Evolutionary conservation across 225 moss, liverwort and hornwort species (phyloP).

Genomic region (Straminergon stramineum): DNA sequence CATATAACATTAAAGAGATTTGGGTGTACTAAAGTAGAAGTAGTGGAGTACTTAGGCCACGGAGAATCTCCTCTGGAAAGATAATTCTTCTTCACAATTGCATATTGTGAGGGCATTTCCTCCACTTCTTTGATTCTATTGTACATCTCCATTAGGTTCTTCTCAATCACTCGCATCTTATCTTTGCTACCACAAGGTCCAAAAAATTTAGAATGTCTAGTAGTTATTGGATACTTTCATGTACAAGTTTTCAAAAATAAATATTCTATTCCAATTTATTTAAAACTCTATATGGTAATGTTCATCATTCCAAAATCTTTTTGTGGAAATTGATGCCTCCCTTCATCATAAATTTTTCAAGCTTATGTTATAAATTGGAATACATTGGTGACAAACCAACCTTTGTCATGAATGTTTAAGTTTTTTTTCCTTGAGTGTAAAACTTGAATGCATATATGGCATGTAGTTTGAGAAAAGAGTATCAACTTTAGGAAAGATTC

Average conservation of each 20-base stretch:
- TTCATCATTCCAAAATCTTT: background rate
- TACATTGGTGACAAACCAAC: background rate
- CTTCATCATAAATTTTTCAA: background rate
- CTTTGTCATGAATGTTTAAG: too few relatives aligned
- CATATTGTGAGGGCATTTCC: constrained; percentile 12
- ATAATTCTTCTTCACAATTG: constrained; percentile 1
- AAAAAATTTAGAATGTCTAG: background rate
- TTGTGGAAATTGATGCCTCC: too few relatives aligned
- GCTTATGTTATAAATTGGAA: background rate
- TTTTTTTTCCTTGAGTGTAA: too few relatives aligned
- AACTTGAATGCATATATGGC: accelerated
- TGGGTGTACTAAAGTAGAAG: background rate
- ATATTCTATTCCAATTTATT: background rate
- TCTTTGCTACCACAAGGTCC: constrained; percentile 4
- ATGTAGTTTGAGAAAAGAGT: background rate
- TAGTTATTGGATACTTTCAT: background rate
- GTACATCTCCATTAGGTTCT: constrained; percentile 6
- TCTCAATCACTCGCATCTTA: constrained; percentile 34
- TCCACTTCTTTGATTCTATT: constrained; percentile 18
- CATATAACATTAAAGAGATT: background rate
- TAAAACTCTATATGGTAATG: background rate
- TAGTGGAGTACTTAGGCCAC: background rate
- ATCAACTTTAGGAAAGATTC: accelerated
- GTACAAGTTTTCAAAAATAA: background rate
- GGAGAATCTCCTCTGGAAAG: constrained; percentile 27